Base-by-base conservation (phyloP, 768 basidiomycete genomes). In the Termitomyces sp. region DNA sequence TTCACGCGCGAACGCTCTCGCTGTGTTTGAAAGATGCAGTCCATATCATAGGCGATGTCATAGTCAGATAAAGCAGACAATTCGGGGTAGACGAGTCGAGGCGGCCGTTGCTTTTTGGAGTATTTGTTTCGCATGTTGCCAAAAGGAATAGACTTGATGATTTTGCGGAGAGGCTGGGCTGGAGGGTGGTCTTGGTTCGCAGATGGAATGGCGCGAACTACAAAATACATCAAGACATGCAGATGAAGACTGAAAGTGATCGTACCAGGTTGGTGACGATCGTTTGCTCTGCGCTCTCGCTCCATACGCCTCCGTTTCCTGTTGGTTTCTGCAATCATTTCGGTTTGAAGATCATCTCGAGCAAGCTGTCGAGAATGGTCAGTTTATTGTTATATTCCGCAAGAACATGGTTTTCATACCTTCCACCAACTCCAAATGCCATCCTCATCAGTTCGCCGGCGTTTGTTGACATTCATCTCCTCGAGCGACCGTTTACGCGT, bases 401-500 rank as follows among this genome's bases (percentile, higher is more conserved):
- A 22, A 31, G 13, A 22, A 22, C 22, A 40, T 27, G 69, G 76
- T 63, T 9, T 9, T 5, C 47, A 32, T 62, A 91, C 92, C 75
- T 86, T 86, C 96, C 96, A 98, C 81, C 87, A 89, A 57, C 85
- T 85, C 94, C 94, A 96, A 29, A 89, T 84, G 12, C 82, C 82
- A 32, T 81, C 73, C 58, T 94, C 91, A 51, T 94, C 88, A 5
- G 83, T 75, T 52, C 79, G 81, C 25, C 87, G 75, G 58, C 84
- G 81, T 59, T 81, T 85, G 36, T 73, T 73, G 3, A 84, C 78
- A 61, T 84, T 85, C 3, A 75, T 77, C 12, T 87, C 73, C 48
- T 93, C 89, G 50, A 85, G 85, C 10, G 78, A 73, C 46, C 88
- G 83, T 65, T 91, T 85, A 31, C 80, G 78, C n/a, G 83, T 77